Conservation (phyloP, 225 moss, liverwort and hornwort genomes). For the Rhytidiadelphus loreus region DNA sequence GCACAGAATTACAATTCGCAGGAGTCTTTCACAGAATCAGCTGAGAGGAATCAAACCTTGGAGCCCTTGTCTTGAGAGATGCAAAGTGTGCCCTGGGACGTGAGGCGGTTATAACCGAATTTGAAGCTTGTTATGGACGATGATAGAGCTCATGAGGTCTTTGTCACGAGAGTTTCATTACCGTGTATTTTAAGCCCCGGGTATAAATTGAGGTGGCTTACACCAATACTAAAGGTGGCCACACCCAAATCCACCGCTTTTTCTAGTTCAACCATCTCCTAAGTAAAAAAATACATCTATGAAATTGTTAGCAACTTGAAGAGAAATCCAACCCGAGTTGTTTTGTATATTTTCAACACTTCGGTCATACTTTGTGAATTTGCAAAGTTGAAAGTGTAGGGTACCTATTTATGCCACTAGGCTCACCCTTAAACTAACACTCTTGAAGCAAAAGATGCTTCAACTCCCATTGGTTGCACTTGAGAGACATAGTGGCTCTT, state of each 20-base stretch:
- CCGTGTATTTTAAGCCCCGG: background rate
- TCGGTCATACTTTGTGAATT: background rate
- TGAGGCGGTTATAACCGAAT: background rate
- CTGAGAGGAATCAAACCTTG: background rate
- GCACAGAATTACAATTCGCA: background rate
- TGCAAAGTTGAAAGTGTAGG: background rate
- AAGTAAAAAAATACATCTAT: background rate
- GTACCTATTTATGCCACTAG: background rate
- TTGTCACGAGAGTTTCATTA: background rate
- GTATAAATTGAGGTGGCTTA: background rate
- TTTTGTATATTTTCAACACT: background rate
- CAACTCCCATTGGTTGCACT: background rate
- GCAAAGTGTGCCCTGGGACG: background rate
- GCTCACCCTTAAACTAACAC: accelerated
- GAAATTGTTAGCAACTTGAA: background rate
- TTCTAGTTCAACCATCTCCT: background rate
- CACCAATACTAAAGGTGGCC: background rate
- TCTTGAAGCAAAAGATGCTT: background rate
- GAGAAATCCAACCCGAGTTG: background rate
- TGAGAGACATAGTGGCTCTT: background rate
- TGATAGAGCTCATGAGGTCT: background rate
- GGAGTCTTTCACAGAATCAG: background rate
- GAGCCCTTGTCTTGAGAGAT: background rate
- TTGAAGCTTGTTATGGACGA: background rate
- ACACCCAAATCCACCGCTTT: background rate